These are phyloP conservation scores for Pythium phragmiticola DNA, from an alignment of 352 stramenopile species.

Conservation along the genomic window DNA sequence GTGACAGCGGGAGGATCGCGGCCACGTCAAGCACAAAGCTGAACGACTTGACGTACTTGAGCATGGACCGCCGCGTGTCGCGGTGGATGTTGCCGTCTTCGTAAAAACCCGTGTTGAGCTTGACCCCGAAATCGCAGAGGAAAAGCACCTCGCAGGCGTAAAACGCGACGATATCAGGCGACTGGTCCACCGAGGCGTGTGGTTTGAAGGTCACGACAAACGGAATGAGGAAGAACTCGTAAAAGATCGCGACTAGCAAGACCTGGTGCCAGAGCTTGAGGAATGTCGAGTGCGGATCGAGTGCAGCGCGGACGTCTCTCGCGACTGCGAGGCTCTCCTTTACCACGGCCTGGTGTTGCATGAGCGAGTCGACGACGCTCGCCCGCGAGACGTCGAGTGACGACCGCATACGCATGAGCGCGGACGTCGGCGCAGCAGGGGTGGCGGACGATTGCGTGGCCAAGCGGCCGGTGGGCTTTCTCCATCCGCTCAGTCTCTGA, in stretches of 20 bases:
- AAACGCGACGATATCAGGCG: slow-evolving; percentile 28
- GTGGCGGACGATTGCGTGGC: background rate
- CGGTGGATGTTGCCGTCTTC: slow-evolving; percentile 41
- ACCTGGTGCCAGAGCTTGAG: slow-evolving; percentile 57
- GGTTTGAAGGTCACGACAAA: slow-evolving; percentile 56
- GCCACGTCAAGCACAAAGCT: slow-evolving; percentile 46
- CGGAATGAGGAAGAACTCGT: slow-evolving; percentile 47
- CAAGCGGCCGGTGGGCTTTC: background rate
- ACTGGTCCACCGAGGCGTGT: background rate
- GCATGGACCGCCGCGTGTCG: slow-evolving; percentile 25
- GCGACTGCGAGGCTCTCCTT: slow-evolving; percentile 11
- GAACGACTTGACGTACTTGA: slow-evolving; percentile 52
- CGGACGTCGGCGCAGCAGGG: slow-evolving; percentile 2
- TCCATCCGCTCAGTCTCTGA: background rate
- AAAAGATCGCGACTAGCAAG: slow-evolving; percentile 38
- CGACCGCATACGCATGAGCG: slow-evolving; percentile 19
- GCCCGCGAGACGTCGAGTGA: slow-evolving; percentile 22
- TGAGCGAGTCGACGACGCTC: slow-evolving; percentile 13
- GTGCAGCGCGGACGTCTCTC: slow-evolving; percentile 24
- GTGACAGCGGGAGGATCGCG: slow-evolving; percentile 40
- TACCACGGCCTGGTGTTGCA: slow-evolving; percentile 10
- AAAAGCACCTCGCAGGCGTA: slow-evolving; percentile 51
- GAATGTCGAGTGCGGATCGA: slow-evolving; percentile 40
- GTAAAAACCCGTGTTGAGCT: slow-evolving; percentile 55
- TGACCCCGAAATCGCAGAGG: slow-evolving; percentile 49